Base-by-base conservation (phyloP, 495 filamentous ascomycete species). In the Daldinia vernicosa region DNA sequence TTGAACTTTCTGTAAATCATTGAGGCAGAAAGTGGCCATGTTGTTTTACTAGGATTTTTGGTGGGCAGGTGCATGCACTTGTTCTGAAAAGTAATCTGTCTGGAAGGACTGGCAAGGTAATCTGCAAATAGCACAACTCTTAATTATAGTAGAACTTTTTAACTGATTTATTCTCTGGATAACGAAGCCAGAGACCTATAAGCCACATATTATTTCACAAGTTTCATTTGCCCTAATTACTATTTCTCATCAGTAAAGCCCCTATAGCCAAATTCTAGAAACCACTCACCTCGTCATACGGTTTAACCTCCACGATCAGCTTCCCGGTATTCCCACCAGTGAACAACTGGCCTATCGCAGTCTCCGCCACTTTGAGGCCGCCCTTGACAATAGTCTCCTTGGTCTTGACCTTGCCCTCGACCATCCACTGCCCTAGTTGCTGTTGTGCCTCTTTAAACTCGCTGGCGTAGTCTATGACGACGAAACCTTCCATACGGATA, bases 401-500 rank as follows among this genome's bases (percentile, higher is more conserved):
- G 22, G 81, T 67, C 69, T 86, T 79, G 22, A 91, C 71, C 79
- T 87, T 88, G 17, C 85, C 85, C 70, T 89, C 84, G 1, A 64
- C 70, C 60, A 87, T 74, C 82, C 83, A 88, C 67, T 82, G 77
- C 35, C 81, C 82, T 1, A 89, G 74, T 64, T 87, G 81, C 66
- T 81, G 69, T 15, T 74, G 74, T 3, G 87, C 83, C 39, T 76
- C 75, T 6, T 71, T 26, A 54, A 77, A 78, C 40, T 86, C 79
- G 7, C 75, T 50, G 9, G 68, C 58, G 68, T 79, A 85, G 76
- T 92, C 89, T 11, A 84, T 71, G 27, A 89, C 80, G 54, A 92
- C 87, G 78, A 93, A 90, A 0, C 91, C 90, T 65, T 85, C 81
- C 70, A 91, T 84, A 62, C 68, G 80, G 56, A 78, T 71, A n/a